Evolutionary conservation across 2,329 filamentous ascomycete species (phyloP), one percentile per base, ranked within the genome.

Genomic region (Phyllosticta citriasiana): DNA sequence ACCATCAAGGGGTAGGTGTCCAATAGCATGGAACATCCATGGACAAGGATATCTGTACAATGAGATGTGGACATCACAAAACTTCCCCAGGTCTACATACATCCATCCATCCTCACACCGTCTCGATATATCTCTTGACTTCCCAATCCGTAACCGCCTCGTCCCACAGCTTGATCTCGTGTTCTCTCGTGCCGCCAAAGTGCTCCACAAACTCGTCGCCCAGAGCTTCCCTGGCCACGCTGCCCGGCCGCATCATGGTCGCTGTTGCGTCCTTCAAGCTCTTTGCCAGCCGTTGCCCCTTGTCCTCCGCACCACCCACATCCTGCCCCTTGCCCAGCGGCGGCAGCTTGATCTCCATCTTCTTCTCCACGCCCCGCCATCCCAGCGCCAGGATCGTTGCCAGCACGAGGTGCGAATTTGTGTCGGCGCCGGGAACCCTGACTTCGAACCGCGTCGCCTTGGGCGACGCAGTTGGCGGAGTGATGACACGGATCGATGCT

Each of bases 81-180:
- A 19, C 14, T 47, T 47, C 14, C 40, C 40, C 16, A 47, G 6
- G 12, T 16, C 40, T n/a, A 47, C 40, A 5, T n/a, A n/a, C n/a
- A 6, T 7, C 3, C 14, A 16, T n/a, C 24, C 27, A 5, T 55
- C 27, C 40, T 53, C 27, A 87, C 62, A 89, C 85, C n/a, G 86
- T 89, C 74, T 91, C 88, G 64, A 91, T 89, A 69, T 91, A 91
- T 63, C 88, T 81, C 75, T 83, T 84, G 72, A 91, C 80, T 74
- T 92, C 88, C 91, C 93, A 97, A 74, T 97, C 94, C 22, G 94
- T 97, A 5, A 97, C 93, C 2, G 92, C 92, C 73, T 97, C 93
- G 68, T 97, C 92, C 88, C 89, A 99, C 22, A 96, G 76, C 64
- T 89, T 80, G 62, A 94, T 82, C 76, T 99, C 94, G 74, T 99